phyloP scores from a whole-genome alignment of 768 basidiomycete species.

The Lactarius hatsudake region DNA sequence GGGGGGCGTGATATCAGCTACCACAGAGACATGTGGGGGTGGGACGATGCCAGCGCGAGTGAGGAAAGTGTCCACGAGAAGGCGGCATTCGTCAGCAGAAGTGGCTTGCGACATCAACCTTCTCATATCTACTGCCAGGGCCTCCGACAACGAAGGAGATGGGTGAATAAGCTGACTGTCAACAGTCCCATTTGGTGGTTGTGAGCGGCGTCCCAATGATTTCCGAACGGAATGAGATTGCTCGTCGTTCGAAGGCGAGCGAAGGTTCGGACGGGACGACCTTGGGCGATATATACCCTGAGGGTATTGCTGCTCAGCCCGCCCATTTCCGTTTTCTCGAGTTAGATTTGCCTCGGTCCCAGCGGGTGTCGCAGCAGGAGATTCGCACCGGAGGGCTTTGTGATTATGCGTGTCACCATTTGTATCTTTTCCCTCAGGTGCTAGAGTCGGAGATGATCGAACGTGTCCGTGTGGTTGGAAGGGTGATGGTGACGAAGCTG shows the following conservation, averaged over 20 bases:
- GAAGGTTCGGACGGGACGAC: conserved; percentile 1
- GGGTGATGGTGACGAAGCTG: not conserved
- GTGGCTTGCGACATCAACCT: conserved; percentile 64
- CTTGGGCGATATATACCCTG: conserved; percentile 5
- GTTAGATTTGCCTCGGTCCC: conserved; percentile 1
- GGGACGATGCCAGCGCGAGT: conserved; percentile 32
- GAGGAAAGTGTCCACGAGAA: conserved; percentile 82
- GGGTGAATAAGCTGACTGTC: conserved; percentile 29
- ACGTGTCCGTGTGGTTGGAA: not conserved
- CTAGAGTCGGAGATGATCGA: not conserved
- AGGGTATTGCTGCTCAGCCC: not conserved
- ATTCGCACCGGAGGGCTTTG: not conserved
- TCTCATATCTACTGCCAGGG: conserved; percentile 64
- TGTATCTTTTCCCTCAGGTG: not conserved
- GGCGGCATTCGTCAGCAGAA: conserved; percentile 76
- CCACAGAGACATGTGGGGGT: conserved; percentile 31
- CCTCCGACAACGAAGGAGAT: conserved; percentile 38
- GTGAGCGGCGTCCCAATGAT: conserved; percentile 9
- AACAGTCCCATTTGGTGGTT: conserved; percentile 20
- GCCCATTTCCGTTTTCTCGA: conserved; percentile 14
- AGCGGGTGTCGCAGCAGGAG: not conserved
- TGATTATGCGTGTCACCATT: conserved; percentile 1
- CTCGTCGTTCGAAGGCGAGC: conserved; percentile 12
- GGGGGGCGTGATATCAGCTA: conserved; percentile 27
- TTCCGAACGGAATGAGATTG: not conserved